Conservation (phyloP, 2,329 filamentous ascomycete genomes). For the Esteya vermicola region DNA sequence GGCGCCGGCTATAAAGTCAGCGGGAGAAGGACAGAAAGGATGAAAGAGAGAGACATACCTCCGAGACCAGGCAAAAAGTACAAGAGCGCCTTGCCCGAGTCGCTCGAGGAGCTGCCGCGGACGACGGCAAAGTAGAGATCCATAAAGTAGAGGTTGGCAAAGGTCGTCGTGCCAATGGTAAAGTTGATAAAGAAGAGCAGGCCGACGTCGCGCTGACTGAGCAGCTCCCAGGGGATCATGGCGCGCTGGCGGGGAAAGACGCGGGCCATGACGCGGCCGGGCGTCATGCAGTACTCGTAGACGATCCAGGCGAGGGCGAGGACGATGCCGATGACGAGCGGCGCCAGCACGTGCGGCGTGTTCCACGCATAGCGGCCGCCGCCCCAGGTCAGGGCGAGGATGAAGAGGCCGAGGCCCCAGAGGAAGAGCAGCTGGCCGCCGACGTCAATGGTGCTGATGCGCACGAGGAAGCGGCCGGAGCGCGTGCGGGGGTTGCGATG, state of each 20-base stretch:
- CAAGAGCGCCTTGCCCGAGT: slow-evolving; percentile 42
- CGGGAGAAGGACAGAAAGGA: not conserved
- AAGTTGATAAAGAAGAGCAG: slow-evolving; percentile 51
- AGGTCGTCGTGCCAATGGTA: slow-evolving; percentile 41
- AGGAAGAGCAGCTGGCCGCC: slow-evolving; percentile 44
- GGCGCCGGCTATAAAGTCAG: slow-evolving; percentile 29
- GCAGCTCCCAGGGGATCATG: slow-evolving; percentile 44
- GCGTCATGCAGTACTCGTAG: slow-evolving; percentile 40
- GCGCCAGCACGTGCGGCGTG: slow-evolving; percentile 30
- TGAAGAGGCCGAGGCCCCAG: slow-evolving; percentile 35
- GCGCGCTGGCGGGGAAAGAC: slow-evolving; percentile 39
- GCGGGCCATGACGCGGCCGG: slow-evolving; percentile 28
- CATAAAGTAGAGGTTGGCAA: slow-evolving; percentile 50
- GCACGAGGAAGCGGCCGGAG: too few species aligned
- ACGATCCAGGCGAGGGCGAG: slow-evolving; percentile 27
- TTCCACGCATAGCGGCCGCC: slow-evolving; percentile 38
- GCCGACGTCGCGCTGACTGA: slow-evolving; percentile 41
- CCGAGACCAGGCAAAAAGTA: slow-evolving; percentile 52
- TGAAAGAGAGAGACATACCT: slow-evolving; percentile 25
- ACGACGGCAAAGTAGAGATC: slow-evolving; percentile 55
- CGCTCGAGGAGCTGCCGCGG: slow-evolving; percentile 29
- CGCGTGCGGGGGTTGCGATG: slow-evolving; percentile 8
- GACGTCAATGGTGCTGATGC: slow-evolving; percentile 39
- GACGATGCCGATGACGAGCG: slow-evolving; percentile 30
- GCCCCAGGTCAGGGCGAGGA: slow-evolving; percentile 41